A percentile compares a stretch with the other conserved stretches of the same genome.
These are phyloP conservation scores for Tulasnella sp. DNA, from an alignment of 768 basidiomycete species.

Conservation along the genomic window DNA sequence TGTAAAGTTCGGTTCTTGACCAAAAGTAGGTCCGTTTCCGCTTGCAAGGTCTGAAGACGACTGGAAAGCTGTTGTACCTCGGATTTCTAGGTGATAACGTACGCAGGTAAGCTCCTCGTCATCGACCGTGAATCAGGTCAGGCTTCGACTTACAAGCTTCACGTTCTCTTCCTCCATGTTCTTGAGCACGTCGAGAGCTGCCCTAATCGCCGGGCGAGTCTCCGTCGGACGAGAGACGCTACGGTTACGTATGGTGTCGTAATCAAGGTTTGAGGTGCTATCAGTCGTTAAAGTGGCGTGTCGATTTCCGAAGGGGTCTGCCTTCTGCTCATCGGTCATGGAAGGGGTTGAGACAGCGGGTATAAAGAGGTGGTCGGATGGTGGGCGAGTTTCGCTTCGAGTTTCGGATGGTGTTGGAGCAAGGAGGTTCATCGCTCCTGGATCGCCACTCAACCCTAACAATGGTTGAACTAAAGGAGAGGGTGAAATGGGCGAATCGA, in stretches of 20 bases:
- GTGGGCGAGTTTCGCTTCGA: not conserved
- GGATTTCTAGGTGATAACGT: not conserved
- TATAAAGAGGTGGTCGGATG: not conserved
- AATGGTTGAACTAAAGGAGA: not conserved
- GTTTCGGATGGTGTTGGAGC: not conserved
- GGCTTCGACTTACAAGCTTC: not conserved
- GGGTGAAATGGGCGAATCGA: not conserved
- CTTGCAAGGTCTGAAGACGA: not conserved
- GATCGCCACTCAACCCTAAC: not conserved
- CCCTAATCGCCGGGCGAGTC: not conserved
- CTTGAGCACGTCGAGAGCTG: not conserved
- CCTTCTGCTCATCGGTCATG: not conserved
- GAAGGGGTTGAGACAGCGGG: not conserved
- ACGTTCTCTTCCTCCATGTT: not conserved
- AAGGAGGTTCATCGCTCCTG: not conserved
- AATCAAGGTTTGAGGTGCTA: not conserved
- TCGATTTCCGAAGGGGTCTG: not conserved
- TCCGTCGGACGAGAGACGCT: not conserved
- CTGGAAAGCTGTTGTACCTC: not conserved
- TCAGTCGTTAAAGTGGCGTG: not conserved
- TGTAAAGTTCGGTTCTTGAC: not conserved
- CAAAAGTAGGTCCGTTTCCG: not conserved
- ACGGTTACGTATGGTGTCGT: not conserved
- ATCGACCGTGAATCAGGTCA: not conserved
- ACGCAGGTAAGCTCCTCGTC: not conserved